Percentiles rank a stretch among this genome's conserved stretches.
Evolutionary conservation across 805 yeast species (phyloP).

Genomic region (Spathaspora arborariae): DNA sequence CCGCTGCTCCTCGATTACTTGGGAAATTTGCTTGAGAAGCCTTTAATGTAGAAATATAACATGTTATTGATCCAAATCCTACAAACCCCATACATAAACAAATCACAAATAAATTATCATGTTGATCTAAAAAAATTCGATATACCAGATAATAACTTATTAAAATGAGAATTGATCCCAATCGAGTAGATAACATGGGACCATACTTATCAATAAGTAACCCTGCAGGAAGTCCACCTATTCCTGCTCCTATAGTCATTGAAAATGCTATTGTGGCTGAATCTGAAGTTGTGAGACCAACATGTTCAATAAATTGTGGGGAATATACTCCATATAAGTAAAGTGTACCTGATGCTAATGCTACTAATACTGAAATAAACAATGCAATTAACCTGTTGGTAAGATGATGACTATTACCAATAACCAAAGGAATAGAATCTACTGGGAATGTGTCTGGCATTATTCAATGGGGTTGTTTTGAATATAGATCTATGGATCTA

Average conservation of each 20-base stretch:
- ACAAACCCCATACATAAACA: constrained; percentile 47
- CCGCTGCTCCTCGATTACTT: constrained; percentile 64
- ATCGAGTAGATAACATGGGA: constrained; percentile 46
- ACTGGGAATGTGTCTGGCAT: background rate
- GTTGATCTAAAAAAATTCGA: constrained; percentile 39
- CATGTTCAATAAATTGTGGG: constrained; percentile 59
- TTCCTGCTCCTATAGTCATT: constrained; percentile 58
- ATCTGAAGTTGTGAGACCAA: constrained; percentile 54
- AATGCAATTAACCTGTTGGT: constrained; percentile 23
- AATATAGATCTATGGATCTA: too few relatives aligned
- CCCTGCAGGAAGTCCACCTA: constrained; percentile 73
- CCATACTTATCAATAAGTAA: constrained; percentile 60
- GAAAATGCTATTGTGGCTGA: constrained; percentile 65
- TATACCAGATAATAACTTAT: constrained; percentile 52
- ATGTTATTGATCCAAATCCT: constrained; percentile 67
- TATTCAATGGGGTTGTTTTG: too few relatives aligned
- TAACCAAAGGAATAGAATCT: too few relatives aligned
- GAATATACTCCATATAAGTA: constrained; percentile 73
- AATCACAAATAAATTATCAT: constrained; percentile 38
- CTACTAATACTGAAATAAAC: constrained; percentile 40
- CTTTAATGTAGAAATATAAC: constrained; percentile 55
- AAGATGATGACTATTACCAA: constrained; percentile 5
- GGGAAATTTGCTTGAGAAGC: constrained; percentile 66
- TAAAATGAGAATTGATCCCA: constrained; percentile 55
- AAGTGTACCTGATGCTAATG: constrained; percentile 72